Base-by-base conservation (phyloP, 139 green algal genomes). In the Auxenochlorella protothecoides region DNA sequence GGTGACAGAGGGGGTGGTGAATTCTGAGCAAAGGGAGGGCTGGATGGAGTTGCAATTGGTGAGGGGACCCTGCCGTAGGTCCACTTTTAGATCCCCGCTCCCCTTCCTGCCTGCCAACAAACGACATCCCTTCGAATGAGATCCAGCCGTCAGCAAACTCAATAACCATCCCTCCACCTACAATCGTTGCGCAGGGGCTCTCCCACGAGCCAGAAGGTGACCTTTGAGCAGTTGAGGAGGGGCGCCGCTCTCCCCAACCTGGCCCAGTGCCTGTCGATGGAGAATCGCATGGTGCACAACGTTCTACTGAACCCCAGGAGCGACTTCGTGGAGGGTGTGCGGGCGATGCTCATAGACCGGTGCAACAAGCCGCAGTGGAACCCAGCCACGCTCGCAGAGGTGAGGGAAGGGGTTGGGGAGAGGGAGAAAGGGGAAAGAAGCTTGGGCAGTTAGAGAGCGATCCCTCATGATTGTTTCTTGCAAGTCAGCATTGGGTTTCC, bases 341-440 rank as follows among this genome's bases (percentile, higher is more conserved):
- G 75, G 13, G 88, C 91, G 10, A 69, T 80, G 56, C 84, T 97
- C 11, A 88, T 96, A 11, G 82, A 91, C 68, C 91, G 87, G 76
- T 80, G 76, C 72, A 80, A 80, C 65, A 73, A 62, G 64, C 85
- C 91, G 6, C 15, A 11, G 0, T 96, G 91, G 91, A 73, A 72
- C 63, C 88, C 85, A 61, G 56, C 76, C 54, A 78, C 51, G 65
- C 55, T 85, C 2, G 69, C 76, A 2, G 51, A 92, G 53, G 86
- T 91, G 59, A 61, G 59, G 8, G 16, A 56, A 55, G 53, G 27
- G 11, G 55, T 52, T 51, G 55, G 66, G n/a, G 51, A 27, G 12
- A 66, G 63, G 15, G 12, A 27, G 63, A 27, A 13, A 7, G 15
- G 63, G 65, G 65, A 12, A 55, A 68, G 6, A 68, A 44, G 27